Evolutionary conservation across 2,329 filamentous ascomycete species (phyloP).

Genomic region (Tolypocladium nubicola): DNA sequence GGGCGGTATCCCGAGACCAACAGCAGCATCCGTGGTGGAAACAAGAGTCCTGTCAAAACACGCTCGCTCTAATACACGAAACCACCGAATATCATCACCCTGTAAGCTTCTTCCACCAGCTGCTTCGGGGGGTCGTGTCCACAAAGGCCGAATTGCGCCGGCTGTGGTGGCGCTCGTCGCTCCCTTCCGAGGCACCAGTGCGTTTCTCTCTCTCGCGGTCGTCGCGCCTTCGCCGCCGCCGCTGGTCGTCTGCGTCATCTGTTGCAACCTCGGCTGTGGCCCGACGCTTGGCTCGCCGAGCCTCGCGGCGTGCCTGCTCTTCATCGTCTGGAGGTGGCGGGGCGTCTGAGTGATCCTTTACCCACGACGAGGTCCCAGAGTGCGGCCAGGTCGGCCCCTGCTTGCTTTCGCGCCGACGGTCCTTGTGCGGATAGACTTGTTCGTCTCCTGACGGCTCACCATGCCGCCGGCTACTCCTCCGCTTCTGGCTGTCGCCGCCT

Average conservation of each 20-base stretch:
- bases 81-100: constrained; percentile 14
- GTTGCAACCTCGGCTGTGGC: constrained; percentile 28
- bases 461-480: constrained; percentile 28
- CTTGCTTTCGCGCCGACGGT: constrained; percentile 23
- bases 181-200: constrained; percentile 26
- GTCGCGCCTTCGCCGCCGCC: constrained; percentile 33
- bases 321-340: constrained; percentile 46
- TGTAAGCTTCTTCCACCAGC: constrained; percentile 50
- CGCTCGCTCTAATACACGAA: constrained; percentile 6
- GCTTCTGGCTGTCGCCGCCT: constrained; percentile 22
- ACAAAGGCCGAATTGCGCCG: constrained; percentile 30
- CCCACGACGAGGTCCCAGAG: constrained; percentile 55
- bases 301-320: constrained; percentile 39
- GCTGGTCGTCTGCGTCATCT: constrained; percentile 33
- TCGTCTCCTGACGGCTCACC: constrained; percentile 31
- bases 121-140: constrained; percentile 40
- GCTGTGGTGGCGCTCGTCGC: constrained; percentile 31
- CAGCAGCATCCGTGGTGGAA: not conserved
- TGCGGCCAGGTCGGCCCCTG: constrained; percentile 43
- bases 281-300: constrained; percentile 33
- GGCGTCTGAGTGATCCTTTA: constrained; percentile 53
- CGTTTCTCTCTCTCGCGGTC: constrained; percentile 25
- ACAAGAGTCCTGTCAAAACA: constrained; percentile 4
- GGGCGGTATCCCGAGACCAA: not conserved
- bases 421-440: constrained; percentile 31